Evolutionary conservation across 164 flowering plant species (phyloP), one percentile per base, ranked within the genome.

Genomic region (Nymphaea thermarum): DNA sequence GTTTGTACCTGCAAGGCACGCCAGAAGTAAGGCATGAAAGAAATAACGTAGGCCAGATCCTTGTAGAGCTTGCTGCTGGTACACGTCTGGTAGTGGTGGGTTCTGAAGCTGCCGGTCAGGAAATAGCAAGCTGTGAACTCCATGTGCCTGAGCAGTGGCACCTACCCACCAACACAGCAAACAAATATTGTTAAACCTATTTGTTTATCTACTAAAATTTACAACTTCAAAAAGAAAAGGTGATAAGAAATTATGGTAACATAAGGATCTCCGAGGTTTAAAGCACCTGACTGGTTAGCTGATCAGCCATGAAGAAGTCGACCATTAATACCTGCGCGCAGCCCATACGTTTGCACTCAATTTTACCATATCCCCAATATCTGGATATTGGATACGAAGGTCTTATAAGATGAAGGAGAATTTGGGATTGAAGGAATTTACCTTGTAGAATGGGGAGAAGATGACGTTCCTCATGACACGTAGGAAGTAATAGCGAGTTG

Each of bases 1-100:
- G n/a, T n/a, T n/a, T n/a, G 17, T 82, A 92, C 99, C 90, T 95
- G 99, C 97, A 95, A 83, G 4, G 98, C 99, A 11, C 99, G 96
- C 97, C 98, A 95, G 60, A 84, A 90, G 67, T 89, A 95, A 3
- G 99, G 99, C 64, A 85, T 71, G 71, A 95, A 95, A 3, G 99
- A 95, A 79, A 95, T 84, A 57, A 95, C 82, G 75, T 95, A 92
- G 41, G 87, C 87, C 11, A 95, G 83, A 74, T 95, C 90, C 69
- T 84, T 83, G 82, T 82, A 92, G 25, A 82, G 42, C 76, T 81
- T 89, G 73, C 91, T 90, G 10, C 80, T 74, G 64, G 76, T 82
- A 80, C 98, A 95, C 41, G 82, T 83, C n/a, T 82, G 79, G 60
- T 75, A 82, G 5, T 74, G 70, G 68, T 89, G 89, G 1, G 89